Evolutionary conservation across 768 basidiomycete genomes (phyloP).

Genomic region (Hericium erinaceus): DNA sequence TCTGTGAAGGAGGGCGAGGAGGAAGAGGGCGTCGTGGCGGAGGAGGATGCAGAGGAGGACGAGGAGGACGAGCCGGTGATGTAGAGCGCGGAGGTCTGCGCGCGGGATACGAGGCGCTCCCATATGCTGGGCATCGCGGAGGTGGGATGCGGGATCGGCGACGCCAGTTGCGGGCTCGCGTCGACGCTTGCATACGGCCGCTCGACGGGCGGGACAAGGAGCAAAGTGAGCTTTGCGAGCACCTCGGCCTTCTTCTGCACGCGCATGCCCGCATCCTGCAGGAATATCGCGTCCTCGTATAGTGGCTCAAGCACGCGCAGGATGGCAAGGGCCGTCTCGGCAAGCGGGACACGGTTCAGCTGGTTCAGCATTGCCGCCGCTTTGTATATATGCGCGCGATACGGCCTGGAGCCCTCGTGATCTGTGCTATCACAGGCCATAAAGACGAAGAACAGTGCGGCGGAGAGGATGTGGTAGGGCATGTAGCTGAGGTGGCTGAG

Average conservation of each 20-base stretch:
- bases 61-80: background rate
- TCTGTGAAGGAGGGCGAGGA: background rate
- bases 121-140: background rate
- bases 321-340: constrained; percentile 68
- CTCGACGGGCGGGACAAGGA: constrained; percentile 20
- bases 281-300: constrained; percentile 56
- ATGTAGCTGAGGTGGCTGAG: constrained; percentile 82
- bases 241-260: constrained; percentile 62
- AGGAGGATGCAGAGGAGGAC: background rate
- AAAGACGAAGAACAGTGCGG: constrained; percentile 89
- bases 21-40: background rate
- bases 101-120: background rate
- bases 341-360: constrained; percentile 53
- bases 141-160: background rate
- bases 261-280: constrained; percentile 36
- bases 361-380: constrained; percentile 58
- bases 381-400: constrained; percentile 67
- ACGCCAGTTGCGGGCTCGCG: background rate
- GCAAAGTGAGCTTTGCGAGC: constrained; percentile 64
- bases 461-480: constrained; percentile 77
- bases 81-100: background rate
- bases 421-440: constrained; percentile 75
- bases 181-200: background rate
- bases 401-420: constrained; percentile 67
- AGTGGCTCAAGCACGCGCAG: constrained; percentile 63